These are phyloP conservation scores for Paecilomyces variotii DNA, from an alignment of 2,329 filamentous ascomycete genomes.

Conservation along the genomic window DNA sequence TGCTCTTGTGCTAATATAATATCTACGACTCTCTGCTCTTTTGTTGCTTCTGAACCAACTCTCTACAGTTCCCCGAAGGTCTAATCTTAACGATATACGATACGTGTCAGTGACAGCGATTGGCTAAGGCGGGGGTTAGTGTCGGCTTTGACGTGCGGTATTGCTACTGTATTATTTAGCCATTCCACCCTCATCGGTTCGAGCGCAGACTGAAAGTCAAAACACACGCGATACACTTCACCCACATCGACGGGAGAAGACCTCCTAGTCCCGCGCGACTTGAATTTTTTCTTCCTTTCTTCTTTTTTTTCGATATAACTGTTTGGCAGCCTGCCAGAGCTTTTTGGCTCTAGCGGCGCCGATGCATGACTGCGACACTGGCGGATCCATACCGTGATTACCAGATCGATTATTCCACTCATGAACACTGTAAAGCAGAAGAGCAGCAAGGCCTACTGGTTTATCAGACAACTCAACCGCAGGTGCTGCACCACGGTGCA, in stretches of 20 bases:
- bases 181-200: neutral
- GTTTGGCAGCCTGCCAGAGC: conserved; percentile 54
- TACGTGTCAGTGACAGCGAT: neutral
- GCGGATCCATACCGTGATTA: conserved; percentile 69
- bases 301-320: conserved; percentile 6
- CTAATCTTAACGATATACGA: neutral
- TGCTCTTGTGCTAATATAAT: neutral
- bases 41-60: neutral
- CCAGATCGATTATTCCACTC: conserved; percentile 66
- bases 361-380: conserved; percentile 65
- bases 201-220: neutral
- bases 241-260: neutral
- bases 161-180: neutral
- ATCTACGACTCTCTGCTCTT: neutral
- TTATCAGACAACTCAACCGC: conserved; percentile 46
- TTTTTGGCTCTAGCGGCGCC: conserved; percentile 65
- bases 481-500: conserved; percentile 28
- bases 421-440: conserved; percentile 57
- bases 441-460: conserved; percentile 57
- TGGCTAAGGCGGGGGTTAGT: neutral
- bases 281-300: neutral
- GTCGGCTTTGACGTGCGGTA: neutral
- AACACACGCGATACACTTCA: neutral
- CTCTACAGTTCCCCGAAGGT: neutral
- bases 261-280: neutral